Evolutionary conservation across 176 grass and related monocot species (phyloP).

Genomic region (Oryza glumipatula): DNA sequence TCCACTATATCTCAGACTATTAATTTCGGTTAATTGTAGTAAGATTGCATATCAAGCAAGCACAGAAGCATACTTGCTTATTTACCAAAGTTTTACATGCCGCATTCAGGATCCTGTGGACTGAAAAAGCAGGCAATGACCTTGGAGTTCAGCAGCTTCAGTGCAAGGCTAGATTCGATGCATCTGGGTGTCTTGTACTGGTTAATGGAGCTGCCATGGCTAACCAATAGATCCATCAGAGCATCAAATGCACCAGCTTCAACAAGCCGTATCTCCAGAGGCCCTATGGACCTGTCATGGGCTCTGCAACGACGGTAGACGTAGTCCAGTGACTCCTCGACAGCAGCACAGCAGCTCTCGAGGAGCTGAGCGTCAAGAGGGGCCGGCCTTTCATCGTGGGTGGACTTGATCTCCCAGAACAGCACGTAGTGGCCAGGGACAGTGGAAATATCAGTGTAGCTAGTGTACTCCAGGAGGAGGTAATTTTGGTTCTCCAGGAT

Average conservation of each 20-base stretch:
- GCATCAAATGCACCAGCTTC: constrained; percentile 67
- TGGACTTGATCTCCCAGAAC: constrained; percentile 79
- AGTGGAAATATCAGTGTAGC: constrained; percentile 59
- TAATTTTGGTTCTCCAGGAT: constrained; percentile 54
- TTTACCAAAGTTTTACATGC: constrained; percentile 37
- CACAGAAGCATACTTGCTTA: neutral
- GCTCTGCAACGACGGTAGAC: constrained; percentile 72
- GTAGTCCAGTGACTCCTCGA: constrained; percentile 74
- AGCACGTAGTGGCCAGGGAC: constrained; percentile 77
- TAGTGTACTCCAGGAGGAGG: constrained; percentile 78
- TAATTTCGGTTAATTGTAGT: neutral
- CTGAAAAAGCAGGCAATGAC: constrained; percentile 60
- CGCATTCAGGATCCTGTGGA: constrained; percentile 64
- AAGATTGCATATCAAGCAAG: neutral
- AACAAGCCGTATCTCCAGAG: constrained; percentile 73
- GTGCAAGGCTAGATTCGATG: constrained; percentile 46
- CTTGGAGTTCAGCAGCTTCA: constrained; percentile 70
- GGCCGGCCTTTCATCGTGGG: constrained; percentile 7
- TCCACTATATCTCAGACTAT: neutral
- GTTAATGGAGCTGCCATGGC: constrained; percentile 77
- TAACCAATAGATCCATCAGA: constrained; percentile 80
- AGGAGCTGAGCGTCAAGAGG: constrained; percentile 46
- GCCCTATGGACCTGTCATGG: constrained; percentile 71
- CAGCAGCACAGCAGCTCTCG: constrained; percentile 56
- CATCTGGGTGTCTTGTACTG: constrained; percentile 88